Conservation (phyloP, 345 rosid species). For the Litchi chinensis region DNA sequence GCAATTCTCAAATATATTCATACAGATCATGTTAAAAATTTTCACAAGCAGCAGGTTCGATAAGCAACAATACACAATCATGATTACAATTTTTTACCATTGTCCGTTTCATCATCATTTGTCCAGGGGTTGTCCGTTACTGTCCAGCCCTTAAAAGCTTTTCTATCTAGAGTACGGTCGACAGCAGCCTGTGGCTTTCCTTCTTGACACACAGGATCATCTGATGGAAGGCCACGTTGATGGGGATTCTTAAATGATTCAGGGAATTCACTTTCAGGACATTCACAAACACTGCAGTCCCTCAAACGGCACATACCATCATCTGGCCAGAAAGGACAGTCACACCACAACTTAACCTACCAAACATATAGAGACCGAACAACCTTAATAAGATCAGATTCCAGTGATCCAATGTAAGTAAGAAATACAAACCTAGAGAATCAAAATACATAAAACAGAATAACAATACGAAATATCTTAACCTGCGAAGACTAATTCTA, state of each 20-base stretch:
- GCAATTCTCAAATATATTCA: not conserved
- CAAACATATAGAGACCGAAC: conserved; percentile 11
- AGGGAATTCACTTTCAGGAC: conserved; percentile 92
- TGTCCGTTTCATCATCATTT: conserved; percentile 68
- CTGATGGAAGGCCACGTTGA: conserved; percentile 51
- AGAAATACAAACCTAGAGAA: not conserved
- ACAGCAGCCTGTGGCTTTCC: conserved; percentile 93
- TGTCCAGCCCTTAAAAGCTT: conserved; percentile 85
- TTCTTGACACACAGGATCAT: conserved; percentile 82
- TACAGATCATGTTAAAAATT: too few species aligned
- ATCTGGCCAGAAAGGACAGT: conserved; percentile 96
- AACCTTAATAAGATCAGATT: conserved; percentile 1
- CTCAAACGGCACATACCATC: conserved; percentile 93
- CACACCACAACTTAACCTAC: conserved; percentile 94
- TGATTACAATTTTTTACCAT: conserved; percentile 47
- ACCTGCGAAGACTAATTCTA: not conserved
- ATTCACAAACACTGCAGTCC: conserved; percentile 97
- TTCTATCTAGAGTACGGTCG: conserved; percentile 77
- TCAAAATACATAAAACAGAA: conserved; percentile 2
- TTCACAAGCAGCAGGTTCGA: not conserved
- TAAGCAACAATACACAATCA: conserved; percentile 10
- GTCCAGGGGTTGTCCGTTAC: conserved; percentile 98
- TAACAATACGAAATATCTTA: not conserved
- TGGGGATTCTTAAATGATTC: conserved; percentile 67
- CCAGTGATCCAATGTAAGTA: conserved; percentile 2